These are phyloP conservation scores for Xylariaceae sp. DNA, from an alignment of 2,329 filamentous ascomycete genomes.

Conservation along the genomic window DNA sequence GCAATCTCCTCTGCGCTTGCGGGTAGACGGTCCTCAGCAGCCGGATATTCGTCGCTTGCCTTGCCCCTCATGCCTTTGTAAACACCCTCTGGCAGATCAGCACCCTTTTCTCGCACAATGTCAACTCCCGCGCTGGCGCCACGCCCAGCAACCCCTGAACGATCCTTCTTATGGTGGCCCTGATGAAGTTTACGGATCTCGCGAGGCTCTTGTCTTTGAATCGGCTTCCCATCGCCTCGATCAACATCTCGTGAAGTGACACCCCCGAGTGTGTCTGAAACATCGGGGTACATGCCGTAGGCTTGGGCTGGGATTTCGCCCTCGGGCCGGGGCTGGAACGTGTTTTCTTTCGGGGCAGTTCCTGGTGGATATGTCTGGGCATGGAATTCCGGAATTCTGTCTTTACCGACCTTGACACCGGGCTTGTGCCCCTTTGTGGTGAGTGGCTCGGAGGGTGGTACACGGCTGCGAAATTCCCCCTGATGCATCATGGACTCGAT, in stretches of 20 bases:
- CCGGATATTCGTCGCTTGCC: conserved; percentile 32
- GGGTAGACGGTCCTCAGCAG: conserved; percentile 37
- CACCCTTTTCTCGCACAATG: conserved; percentile 37
- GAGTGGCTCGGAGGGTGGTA: conserved; percentile 59
- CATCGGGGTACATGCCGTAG: conserved; percentile 36
- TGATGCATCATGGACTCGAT: conserved; percentile 59
- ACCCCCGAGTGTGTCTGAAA: conserved; percentile 50
- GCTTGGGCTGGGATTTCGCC: conserved; percentile 47
- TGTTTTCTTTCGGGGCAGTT: conserved; percentile 60
- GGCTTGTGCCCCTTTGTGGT: conserved; percentile 65
- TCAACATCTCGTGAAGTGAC: conserved; percentile 55
- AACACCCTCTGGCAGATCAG: conserved; percentile 44
- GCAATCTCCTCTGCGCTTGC: conserved; percentile 38
- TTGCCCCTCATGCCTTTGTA: conserved; percentile 36
- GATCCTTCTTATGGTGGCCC: conserved; percentile 47
- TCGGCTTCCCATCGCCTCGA: conserved; percentile 51
- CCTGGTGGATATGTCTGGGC: conserved; percentile 67
- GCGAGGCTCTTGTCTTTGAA: conserved; percentile 50
- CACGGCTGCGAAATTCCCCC: conserved; percentile 61
- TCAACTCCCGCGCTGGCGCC: conserved; percentile 43
- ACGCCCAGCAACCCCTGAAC: conserved; percentile 49
- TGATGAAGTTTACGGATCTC: conserved; percentile 48
- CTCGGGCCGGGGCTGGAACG: conserved; percentile 49
- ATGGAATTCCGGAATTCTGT: conserved; percentile 67
- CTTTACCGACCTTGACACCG: conserved; percentile 66